A percentile compares a stretch with the other conserved stretches of the same genome.
These are phyloP conservation scores for Ustulina deusta DNA, from an alignment of 2,329 filamentous ascomycete species.

Conservation along the genomic window DNA sequence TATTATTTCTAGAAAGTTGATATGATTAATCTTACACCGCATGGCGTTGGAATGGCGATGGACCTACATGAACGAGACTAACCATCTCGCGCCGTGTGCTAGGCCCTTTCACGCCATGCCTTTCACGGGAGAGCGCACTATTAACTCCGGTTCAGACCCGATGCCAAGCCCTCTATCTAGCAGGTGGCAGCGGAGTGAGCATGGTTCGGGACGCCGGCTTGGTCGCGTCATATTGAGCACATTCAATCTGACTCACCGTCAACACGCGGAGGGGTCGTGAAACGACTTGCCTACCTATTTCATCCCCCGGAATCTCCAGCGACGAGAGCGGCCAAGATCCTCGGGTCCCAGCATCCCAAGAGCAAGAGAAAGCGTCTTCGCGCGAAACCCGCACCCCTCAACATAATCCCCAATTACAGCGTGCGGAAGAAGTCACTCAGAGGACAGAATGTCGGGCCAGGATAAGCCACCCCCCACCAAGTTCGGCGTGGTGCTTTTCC, in stretches of 20 bases:
- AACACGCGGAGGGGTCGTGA: too few species aligned
- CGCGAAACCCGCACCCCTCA: not conserved
- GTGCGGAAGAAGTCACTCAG: not conserved
- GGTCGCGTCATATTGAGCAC: slow-evolving; percentile 11
- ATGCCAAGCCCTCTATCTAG: slow-evolving; percentile 24
- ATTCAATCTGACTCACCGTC: not conserved
- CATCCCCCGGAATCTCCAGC: not conserved
- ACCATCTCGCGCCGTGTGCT: not conserved
- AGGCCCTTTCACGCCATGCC: not conserved
- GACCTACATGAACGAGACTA: not conserved
- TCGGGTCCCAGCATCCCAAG: not conserved
- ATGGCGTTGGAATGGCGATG: not conserved
- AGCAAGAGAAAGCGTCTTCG: not conserved
- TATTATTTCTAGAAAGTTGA: not conserved
- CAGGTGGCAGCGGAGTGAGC: slow-evolving; percentile 9
- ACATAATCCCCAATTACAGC: too few species aligned
- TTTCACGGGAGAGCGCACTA: not conserved
- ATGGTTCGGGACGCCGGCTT: slow-evolving; percentile 6
- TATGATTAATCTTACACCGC: not conserved
- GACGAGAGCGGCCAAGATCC: not conserved
- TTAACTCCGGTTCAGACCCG: slow-evolving; percentile 7
- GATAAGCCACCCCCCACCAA: slow-evolving; percentile 45
- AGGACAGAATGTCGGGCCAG: slow-evolving; percentile 25
- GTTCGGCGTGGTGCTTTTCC: slow-evolving; percentile 60
- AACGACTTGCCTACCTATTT: not conserved